Evolutionary conservation across 2,329 filamentous ascomycete species (phyloP).

Genomic region (Trichoderma sp.): DNA sequence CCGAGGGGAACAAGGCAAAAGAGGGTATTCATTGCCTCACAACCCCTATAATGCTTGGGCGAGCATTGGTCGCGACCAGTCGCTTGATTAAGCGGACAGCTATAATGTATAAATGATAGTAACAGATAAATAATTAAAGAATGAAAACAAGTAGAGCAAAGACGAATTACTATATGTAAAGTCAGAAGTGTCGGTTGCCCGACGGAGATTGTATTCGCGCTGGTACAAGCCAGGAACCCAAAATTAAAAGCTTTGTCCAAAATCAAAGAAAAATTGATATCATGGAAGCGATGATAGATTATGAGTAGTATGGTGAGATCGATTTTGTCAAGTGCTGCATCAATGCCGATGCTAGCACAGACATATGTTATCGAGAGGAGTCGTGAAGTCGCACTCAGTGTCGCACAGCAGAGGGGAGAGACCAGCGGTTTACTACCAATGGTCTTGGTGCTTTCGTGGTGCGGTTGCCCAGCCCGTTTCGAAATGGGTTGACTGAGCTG

Average conservation of each 20-base stretch:
- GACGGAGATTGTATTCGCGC: constrained; percentile 25
- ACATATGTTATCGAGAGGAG: neutral
- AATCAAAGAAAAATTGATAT: neutral
- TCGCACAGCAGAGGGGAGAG: neutral
- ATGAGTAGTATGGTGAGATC: neutral
- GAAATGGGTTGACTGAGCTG: constrained; percentile 34
- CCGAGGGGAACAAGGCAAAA: neutral
- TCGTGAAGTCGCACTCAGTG: neutral
- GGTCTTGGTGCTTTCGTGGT: constrained; percentile 30
- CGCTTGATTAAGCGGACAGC: neutral
- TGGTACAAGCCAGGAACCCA: constrained; percentile 17
- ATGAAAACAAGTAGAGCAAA: constrained; percentile 1
- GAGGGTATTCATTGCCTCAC: neutral
- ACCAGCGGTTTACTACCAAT: constrained; percentile 18
- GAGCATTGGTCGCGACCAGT: neutral
- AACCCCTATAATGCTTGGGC: neutral
- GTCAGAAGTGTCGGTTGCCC: constrained; percentile 26
- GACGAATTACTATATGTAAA: constrained; percentile 21
- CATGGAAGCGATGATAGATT: constrained; percentile 7
- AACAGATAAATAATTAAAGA: constrained; percentile 1
- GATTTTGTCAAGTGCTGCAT: neutral
- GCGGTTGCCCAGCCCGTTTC: constrained; percentile 42
- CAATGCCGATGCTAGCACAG: neutral
- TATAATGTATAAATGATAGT: neutral
- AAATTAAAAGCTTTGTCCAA: constrained; percentile 14